Base-by-base conservation (phyloP, 2,329 filamentous ascomycete species). In the Dactylellina drechsleri region DNA sequence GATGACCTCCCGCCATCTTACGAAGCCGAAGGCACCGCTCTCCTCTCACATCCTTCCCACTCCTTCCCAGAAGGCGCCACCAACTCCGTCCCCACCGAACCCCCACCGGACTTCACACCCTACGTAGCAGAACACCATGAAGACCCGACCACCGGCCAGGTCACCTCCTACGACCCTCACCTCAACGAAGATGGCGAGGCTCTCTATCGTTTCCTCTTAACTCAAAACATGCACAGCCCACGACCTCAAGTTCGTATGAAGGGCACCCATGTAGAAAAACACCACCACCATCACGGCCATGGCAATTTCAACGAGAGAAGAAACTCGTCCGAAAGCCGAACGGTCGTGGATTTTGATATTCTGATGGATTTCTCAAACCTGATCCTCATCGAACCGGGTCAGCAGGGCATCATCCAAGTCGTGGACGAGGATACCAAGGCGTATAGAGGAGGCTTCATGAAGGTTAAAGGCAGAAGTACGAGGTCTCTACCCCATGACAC, bases 381-480 rank as follows among this genome's bases (percentile, higher is more conserved):
- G 45, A 83, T 90, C 13, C 86, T 85, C 78, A 80, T 83, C 4
- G 83, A 80, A 80, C 20, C 81, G 80, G 36, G 75, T 72, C 45
- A 83, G 84, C 4, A 86, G 83, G 85, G 81, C 10, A 77, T 82
- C 26, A 76, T 89, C n/a, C 81, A 82, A 8, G 85, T 86, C 0
- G 86, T 87, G 0, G 83, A 86, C 57, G 87, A 89, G 78, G 82
- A 84, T 61, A 87, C 90, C 77, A 87, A 87, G 76, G 86, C 86
- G 8, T 85, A 86, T 65, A 88, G 91, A n/a, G 91, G 91, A 18
- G 88, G 88, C 2, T 83, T 88, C 59, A 83, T 88, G 15, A 83
- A 85, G 67, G 85, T 82, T 4, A 59, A 28, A 82, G 81, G 61
- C 82, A 84, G 72, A 82, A 43, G 83, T 72, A 81, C 86, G 66